Evolutionary conservation across 2,329 filamentous ascomycete genomes (phyloP).

Genomic region (Pyrenophora tritici-repentis): DNA sequence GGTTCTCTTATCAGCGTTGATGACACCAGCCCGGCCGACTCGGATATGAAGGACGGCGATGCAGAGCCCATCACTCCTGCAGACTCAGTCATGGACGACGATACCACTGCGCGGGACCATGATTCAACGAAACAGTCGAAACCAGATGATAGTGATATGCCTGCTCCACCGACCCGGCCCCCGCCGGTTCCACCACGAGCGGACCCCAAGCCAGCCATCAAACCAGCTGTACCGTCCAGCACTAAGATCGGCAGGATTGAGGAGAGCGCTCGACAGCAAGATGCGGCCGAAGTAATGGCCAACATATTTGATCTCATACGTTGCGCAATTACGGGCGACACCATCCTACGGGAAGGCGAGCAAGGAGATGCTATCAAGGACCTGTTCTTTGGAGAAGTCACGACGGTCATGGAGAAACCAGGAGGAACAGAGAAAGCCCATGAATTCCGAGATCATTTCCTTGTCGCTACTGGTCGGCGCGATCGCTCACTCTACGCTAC

Average conservation of each 20-base stretch:
- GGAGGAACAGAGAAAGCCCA: slow-evolving; percentile 56
- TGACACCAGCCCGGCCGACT: not conserved
- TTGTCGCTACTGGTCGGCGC: slow-evolving; percentile 62
- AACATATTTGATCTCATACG: slow-evolving; percentile 91
- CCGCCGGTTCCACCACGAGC: slow-evolving; percentile 65
- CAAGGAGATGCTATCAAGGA: slow-evolving; percentile 78
- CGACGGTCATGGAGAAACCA: slow-evolving; percentile 43
- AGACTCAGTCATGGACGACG: slow-evolving; percentile 35
- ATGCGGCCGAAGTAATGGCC: slow-evolving; percentile 94
- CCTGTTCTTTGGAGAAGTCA: slow-evolving; percentile 52
- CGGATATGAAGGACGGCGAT: slow-evolving; percentile 6
- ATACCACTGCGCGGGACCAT: slow-evolving; percentile 22
- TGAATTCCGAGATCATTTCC: slow-evolving; percentile 66
- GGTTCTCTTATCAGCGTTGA: slow-evolving; percentile 2
- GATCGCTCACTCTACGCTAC: slow-evolving; percentile 77
- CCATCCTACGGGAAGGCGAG: slow-evolving; percentile 69
- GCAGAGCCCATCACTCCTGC: slow-evolving; percentile 6
- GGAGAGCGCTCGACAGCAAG: slow-evolving; percentile 74
- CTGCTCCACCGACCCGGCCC: slow-evolving; percentile 53
- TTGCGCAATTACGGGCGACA: slow-evolving; percentile 78
- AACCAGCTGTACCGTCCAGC: slow-evolving; percentile 16
- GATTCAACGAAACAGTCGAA: slow-evolving; percentile 30
- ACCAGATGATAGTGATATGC: slow-evolving; percentile 20
- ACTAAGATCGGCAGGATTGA: slow-evolving; percentile 56
- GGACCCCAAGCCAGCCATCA: slow-evolving; percentile 18